These are phyloP conservation scores for Mortierella hygrophila DNA, from an alignment of 192 early-diverging fungal species.

Conservation along the genomic window DNA sequence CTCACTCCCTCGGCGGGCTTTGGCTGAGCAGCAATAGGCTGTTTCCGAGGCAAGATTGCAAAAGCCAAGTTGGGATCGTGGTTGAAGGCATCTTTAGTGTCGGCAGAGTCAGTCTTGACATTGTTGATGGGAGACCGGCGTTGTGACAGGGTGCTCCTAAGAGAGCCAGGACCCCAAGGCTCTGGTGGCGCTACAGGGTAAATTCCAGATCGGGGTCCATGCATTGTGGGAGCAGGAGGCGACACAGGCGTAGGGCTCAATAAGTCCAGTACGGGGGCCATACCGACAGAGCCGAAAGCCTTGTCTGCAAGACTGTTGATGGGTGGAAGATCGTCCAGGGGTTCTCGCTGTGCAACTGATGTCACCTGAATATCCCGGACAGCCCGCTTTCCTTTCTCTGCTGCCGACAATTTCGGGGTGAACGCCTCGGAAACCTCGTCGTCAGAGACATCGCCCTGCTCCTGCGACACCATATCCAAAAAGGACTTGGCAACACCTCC, in stretches of 20 bases:
- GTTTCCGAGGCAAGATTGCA: slow-evolving; percentile 25
- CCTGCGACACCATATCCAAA: not conserved
- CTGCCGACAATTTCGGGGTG: not conserved
- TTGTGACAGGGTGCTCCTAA: slow-evolving; percentile 16
- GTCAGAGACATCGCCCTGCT: not conserved
- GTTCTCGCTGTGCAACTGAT: not conserved
- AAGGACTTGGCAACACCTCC: slow-evolving; percentile 8
- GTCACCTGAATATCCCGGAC: not conserved
- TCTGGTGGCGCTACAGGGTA: slow-evolving; percentile 36
- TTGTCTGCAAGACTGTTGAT: slow-evolving; percentile 15
- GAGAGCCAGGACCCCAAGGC: slow-evolving; percentile 20
- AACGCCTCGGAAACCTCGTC: not conserved
- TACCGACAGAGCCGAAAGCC: not conserved
- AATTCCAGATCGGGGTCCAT: slow-evolving; percentile 18
- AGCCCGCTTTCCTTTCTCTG: slow-evolving; percentile 10
- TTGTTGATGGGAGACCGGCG: slow-evolving; percentile 8
- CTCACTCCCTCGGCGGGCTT: not conserved
- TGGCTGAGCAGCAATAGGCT: not conserved
- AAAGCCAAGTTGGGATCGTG: slow-evolving; percentile 28
- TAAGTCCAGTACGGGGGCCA: not conserved
- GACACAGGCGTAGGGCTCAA: slow-evolving; percentile 10
- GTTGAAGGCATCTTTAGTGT: not conserved
- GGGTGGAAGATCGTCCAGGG: slow-evolving; percentile 15
- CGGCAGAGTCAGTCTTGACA: not conserved
- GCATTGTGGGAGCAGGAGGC: not conserved